Conservation (phyloP, 2,329 filamentous ascomycete species). For the Penicillium sp. region DNA sequence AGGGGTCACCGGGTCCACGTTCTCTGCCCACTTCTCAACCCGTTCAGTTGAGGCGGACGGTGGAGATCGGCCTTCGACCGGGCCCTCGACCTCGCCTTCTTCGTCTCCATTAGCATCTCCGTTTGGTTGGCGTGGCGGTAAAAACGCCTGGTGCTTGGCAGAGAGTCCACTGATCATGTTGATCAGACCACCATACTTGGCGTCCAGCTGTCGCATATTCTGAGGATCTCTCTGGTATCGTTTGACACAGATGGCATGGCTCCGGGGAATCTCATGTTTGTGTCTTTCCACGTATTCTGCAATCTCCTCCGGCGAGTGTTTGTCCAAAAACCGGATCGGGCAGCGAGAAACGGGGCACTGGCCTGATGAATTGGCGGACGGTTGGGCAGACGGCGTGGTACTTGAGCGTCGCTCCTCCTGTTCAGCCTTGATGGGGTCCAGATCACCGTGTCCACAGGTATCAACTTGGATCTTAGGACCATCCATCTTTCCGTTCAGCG, state of each 20-base stretch:
- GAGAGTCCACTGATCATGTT: constrained; percentile 93
- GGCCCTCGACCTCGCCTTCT: constrained; percentile 11
- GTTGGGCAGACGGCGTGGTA: constrained; percentile 38
- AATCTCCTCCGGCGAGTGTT: constrained; percentile 89
- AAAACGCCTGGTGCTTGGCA: constrained; percentile 81
- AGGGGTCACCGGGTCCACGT: constrained; percentile 58
- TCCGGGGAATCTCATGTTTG: constrained; percentile 90
- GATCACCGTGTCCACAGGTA: constrained; percentile 53
- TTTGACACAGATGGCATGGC: constrained; percentile 87
- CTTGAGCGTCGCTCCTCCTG: constrained; percentile 46
- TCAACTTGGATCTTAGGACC: constrained; percentile 42
- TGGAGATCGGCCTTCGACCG: constrained; percentile 18
- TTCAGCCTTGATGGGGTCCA: constrained; percentile 56
- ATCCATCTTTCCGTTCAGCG: constrained; percentile 39
- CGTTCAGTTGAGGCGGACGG: constrained; percentile 60
- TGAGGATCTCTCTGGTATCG: constrained; percentile 84
- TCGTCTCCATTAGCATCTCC: constrained; percentile 29
- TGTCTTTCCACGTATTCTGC: constrained; percentile 91
- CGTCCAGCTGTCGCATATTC: constrained; percentile 82
- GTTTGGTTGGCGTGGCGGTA: constrained; percentile 54
- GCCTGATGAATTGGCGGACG: constrained; percentile 43
- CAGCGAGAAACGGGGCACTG: constrained; percentile 73
- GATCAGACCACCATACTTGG: constrained; percentile 87
- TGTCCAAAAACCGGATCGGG: constrained; percentile 87
- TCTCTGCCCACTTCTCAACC: constrained; percentile 83